Percentiles rank a stretch among this genome's conserved stretches.
Evolutionary conservation across 768 basidiomycete species (phyloP).

Genomic region (Rickenella mellea): DNA sequence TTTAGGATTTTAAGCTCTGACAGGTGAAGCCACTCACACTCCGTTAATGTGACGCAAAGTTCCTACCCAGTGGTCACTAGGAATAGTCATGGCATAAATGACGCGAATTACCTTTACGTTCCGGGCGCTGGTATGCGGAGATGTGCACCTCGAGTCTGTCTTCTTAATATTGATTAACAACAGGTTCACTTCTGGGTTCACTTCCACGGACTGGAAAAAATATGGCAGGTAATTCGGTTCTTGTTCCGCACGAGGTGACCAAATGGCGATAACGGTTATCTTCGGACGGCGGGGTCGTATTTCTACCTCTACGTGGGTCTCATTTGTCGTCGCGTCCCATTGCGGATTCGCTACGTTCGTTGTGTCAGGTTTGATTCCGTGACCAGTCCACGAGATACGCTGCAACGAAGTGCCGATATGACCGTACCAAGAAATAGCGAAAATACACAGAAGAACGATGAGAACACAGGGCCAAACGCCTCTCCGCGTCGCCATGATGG

Average conservation of each 20-base stretch:
- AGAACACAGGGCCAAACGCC: too few species aligned
- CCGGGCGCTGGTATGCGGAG: background rate
- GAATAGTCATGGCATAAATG: background rate
- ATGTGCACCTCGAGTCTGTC: background rate
- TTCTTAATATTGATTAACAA: background rate
- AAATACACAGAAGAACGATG: too few species aligned
- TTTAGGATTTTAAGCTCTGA: background rate
- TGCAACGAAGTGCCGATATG: too few species aligned
- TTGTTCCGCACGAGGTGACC: background rate
- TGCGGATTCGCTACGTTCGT: too few species aligned
- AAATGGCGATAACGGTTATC: background rate
- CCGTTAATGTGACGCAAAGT: background rate
- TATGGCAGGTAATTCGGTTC: background rate
- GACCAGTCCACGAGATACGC: too few species aligned
- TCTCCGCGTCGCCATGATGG: too few species aligned
- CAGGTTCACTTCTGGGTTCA: background rate
- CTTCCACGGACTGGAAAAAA: background rate
- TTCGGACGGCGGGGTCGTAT: too few species aligned
- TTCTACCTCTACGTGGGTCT: too few species aligned
- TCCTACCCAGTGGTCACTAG: background rate
- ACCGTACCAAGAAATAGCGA: too few species aligned
- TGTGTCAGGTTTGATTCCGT: too few species aligned
- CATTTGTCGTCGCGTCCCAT: too few species aligned
- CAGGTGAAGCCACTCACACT: background rate
- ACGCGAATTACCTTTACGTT: background rate